These are phyloP conservation scores for Striga hermonthica DNA, from an alignment of 305 asterid species.

Conservation along the genomic window DNA sequence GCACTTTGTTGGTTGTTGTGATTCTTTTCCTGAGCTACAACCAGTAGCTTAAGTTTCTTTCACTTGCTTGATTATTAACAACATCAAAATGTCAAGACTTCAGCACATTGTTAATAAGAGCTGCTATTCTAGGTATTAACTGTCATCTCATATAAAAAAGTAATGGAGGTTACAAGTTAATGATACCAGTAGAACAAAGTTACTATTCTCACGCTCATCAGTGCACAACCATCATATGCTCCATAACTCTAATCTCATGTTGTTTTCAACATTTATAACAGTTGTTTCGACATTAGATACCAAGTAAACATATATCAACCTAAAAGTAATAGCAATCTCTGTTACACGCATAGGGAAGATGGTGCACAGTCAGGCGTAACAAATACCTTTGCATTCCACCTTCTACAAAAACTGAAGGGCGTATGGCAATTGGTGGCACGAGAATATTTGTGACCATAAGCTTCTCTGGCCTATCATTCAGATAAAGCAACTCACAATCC, in stretches of 20 bases:
- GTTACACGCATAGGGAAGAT: slow-evolving; percentile 4
- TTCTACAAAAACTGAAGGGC: slow-evolving; percentile 91
- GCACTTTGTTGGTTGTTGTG: background rate
- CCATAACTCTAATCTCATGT: slow-evolving; percentile 3
- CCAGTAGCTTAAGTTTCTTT: background rate
- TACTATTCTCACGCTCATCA: slow-evolving; percentile 3
- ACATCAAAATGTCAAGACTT: background rate
- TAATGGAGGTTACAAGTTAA: background rate
- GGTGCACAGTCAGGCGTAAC: slow-evolving; percentile 8
- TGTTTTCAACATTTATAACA: slow-evolving; percentile 18
- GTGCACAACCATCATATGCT: slow-evolving; percentile 25
- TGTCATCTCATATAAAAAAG: background rate
- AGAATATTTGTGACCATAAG: slow-evolving; percentile 68
- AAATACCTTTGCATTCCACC: slow-evolving; percentile 75
- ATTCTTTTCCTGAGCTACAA: slow-evolving; percentile 14
- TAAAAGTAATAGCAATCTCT: background rate
- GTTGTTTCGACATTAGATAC: background rate
- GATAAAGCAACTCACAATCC: slow-evolving; percentile 92
- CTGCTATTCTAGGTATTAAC: slow-evolving; percentile 5
- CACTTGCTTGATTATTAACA: background rate
- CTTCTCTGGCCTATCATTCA: slow-evolving; percentile 81
- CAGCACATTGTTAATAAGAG: slow-evolving; percentile 4
- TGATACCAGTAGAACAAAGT: slow-evolving; percentile 10
- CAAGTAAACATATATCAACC: slow-evolving; percentile 16
- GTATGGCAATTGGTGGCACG: slow-evolving; percentile 86